Conservation (phyloP, 257 asterid species). For the Phtheirospermum japonicum region DNA sequence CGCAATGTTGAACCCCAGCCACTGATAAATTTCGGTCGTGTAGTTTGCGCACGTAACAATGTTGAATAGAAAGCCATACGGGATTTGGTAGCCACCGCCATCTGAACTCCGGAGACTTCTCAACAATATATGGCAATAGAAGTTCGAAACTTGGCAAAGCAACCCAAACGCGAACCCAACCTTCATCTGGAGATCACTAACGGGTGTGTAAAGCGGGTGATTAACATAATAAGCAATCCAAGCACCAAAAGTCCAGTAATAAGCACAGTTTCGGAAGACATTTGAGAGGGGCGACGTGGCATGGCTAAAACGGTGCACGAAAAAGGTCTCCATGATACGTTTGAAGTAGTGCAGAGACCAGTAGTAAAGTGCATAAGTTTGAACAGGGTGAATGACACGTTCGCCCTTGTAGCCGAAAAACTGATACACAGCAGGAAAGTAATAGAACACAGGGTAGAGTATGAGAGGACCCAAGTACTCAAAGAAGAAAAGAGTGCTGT, state of each 20-base stretch:
- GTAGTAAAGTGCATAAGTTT: conserved; percentile 87
- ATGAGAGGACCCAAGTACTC: conserved; percentile 92
- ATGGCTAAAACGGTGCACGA: conserved; percentile 96
- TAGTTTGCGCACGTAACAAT: conserved; percentile 94
- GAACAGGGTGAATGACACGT: conserved; percentile 68
- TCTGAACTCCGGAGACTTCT: conserved; percentile 71
- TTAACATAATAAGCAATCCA: conserved; percentile 83
- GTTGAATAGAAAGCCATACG: conserved; percentile 84
- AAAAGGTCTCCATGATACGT: conserved; percentile 89
- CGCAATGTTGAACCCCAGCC: conserved; percentile 95
- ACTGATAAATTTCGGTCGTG: conserved; percentile 96
- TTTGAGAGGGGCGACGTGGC: conserved; percentile 94
- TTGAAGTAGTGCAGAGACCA: conserved; percentile 96
- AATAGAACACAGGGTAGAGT: conserved; percentile 81
- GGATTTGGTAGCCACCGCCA: conserved; percentile 90
- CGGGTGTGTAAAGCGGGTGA: conserved; percentile 93
- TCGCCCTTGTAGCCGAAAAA: conserved; percentile 70
- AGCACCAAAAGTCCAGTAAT: conserved; percentile 94
- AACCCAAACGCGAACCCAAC: conserved; percentile 77
- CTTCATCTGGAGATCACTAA: conserved; percentile 81
- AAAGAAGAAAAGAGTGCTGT: conserved; percentile 89
- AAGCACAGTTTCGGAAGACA: conserved; percentile 90
- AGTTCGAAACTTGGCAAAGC: conserved; percentile 81
- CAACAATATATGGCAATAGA: conserved; percentile 89
- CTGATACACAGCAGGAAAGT: conserved; percentile 49